Conservation (phyloP, 164 flowering plant genomes). For the Euptelea pleiosperma region DNA sequence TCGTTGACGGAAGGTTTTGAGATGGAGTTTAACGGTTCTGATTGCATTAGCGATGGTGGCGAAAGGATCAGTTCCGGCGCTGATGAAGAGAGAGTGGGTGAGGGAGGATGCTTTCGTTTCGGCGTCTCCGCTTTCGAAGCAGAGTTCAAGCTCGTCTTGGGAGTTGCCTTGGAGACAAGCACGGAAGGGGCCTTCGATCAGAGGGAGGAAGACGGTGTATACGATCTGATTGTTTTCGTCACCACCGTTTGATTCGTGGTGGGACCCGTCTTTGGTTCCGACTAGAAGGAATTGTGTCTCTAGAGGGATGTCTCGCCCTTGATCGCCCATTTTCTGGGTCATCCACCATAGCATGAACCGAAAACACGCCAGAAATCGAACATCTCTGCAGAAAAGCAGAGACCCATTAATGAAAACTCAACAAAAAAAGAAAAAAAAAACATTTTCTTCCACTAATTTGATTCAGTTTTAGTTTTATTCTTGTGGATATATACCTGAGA, state of each 20-base stretch:
- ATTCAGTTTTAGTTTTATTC: not conserved
- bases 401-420: not conserved
- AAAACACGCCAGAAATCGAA: slow-evolving; percentile 78
- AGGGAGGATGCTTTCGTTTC: slow-evolving; percentile 59
- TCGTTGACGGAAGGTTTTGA: slow-evolving; percentile 66
- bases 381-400: slow-evolving; percentile 27
- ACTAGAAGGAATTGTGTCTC: slow-evolving; percentile 87
- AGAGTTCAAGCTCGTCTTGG: slow-evolving; percentile 68
- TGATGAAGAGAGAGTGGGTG: slow-evolving; percentile 53
- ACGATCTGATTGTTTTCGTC: slow-evolving; percentile 33
- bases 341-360: slow-evolving; percentile 98
- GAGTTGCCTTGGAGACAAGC: slow-evolving; percentile 75
- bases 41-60: slow-evolving; percentile 57
- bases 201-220: slow-evolving; percentile 82
- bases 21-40: slow-evolving; percentile 54
- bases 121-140: slow-evolving; percentile 83
- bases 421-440: not conserved
- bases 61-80: slow-evolving; percentile 76
- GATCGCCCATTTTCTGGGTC: slow-evolving; percentile 88
- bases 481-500: slow-evolving; percentile 35
- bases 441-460: not conserved
- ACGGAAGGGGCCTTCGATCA: slow-evolving; percentile 78
- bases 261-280: slow-evolving; percentile 59
- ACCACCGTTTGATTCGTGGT: slow-evolving; percentile 30
- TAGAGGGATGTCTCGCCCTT: slow-evolving; percentile 66